Percentiles rank a stretch among this genome's conserved stretches.
Evolutionary conservation across 495 filamentous ascomycete species (phyloP).

Genomic region (Talaromyces stipitatus): DNA sequence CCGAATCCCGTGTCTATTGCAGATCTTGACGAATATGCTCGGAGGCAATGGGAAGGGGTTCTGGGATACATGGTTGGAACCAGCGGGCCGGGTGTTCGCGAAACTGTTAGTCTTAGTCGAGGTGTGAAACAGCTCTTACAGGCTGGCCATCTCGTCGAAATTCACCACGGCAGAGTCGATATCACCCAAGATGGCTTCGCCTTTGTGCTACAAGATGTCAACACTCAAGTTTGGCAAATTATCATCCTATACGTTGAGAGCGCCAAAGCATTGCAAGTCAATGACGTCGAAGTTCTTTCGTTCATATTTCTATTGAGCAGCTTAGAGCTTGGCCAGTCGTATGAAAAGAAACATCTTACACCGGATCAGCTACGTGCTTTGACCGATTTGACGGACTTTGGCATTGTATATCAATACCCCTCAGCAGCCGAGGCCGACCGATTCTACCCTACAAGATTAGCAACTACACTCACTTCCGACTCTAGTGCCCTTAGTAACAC

Average conservation of each 20-base stretch:
- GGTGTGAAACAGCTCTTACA: slow-evolving; percentile 78
- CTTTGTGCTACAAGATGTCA: slow-evolving; percentile 89
- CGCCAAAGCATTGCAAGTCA: slow-evolving; percentile 69
- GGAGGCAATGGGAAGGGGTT: slow-evolving; percentile 89
- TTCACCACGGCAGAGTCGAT: slow-evolving; percentile 44
- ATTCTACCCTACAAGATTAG: slow-evolving; percentile 91
- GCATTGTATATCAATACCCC: slow-evolving; percentile 71
- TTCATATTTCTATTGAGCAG: slow-evolving; percentile 96
- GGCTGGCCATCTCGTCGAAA: slow-evolving; percentile 71
- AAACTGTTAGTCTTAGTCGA: slow-evolving; percentile 53
- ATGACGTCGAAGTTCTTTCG: slow-evolving; percentile 84
- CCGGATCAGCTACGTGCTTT: slow-evolving; percentile 80
- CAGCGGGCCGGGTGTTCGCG: slow-evolving; percentile 43
- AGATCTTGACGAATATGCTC: slow-evolving; percentile 80
- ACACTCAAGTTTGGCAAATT: slow-evolving; percentile 93
- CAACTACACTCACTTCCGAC: slow-evolving; percentile 88
- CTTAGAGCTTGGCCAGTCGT: slow-evolving; percentile 82
- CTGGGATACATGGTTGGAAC: slow-evolving; percentile 88
- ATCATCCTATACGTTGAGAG: slow-evolving; percentile 88
- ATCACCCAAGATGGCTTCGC: slow-evolving; percentile 92
- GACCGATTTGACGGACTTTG: slow-evolving; percentile 77
- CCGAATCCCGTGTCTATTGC: slow-evolving; percentile 50
- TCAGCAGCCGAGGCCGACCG: slow-evolving; percentile 42
- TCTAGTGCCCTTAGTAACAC: slow-evolving; percentile 48
- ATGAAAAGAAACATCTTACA: slow-evolving; percentile 72